Conservation (phyloP, 192 early-diverging fungal genomes). For the Spinellus fusiger region DNA sequence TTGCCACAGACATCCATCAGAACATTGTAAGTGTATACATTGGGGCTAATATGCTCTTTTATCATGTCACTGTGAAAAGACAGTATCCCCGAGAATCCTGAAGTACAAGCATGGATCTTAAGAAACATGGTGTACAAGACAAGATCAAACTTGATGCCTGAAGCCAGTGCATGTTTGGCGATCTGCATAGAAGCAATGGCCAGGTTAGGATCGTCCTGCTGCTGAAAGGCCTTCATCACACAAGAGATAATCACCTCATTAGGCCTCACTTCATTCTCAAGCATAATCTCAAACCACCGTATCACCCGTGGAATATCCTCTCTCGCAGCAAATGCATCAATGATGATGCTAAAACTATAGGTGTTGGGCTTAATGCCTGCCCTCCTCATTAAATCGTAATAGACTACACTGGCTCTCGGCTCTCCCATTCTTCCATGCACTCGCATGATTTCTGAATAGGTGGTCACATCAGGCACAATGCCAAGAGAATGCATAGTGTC, state of each 20-base stretch:
- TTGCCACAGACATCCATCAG: slow-evolving; percentile 25
- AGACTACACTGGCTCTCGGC: slow-evolving; percentile 4
- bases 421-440: background rate
- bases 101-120: slow-evolving; percentile 13
- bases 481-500: slow-evolving; percentile 19
- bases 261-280: slow-evolving; percentile 10
- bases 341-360: slow-evolving; percentile 27
- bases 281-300: slow-evolving; percentile 29
- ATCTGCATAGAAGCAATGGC: slow-evolving; percentile 5
- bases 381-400: slow-evolving; percentile 19
- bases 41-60: slow-evolving; percentile 12
- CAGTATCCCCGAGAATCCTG: slow-evolving; percentile 8
- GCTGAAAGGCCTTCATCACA: slow-evolving; percentile 18
- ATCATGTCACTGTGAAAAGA: slow-evolving; percentile 27
- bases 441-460: slow-evolving; percentile 29
- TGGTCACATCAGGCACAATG: slow-evolving; percentile 17
- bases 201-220: background rate
- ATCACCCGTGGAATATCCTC: slow-evolving; percentile 16
- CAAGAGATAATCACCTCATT: slow-evolving; percentile 18
- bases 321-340: slow-evolving; percentile 12
- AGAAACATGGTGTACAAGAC: slow-evolving; percentile 30
- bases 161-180: slow-evolving; percentile 10
- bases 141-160: slow-evolving; percentile 28
- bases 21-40: slow-evolving; percentile 30
- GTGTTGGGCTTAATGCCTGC: slow-evolving; percentile 18